Evolutionary conservation across 805 yeast species (phyloP).

Genomic region (Torulaspora gathmanii): DNA sequence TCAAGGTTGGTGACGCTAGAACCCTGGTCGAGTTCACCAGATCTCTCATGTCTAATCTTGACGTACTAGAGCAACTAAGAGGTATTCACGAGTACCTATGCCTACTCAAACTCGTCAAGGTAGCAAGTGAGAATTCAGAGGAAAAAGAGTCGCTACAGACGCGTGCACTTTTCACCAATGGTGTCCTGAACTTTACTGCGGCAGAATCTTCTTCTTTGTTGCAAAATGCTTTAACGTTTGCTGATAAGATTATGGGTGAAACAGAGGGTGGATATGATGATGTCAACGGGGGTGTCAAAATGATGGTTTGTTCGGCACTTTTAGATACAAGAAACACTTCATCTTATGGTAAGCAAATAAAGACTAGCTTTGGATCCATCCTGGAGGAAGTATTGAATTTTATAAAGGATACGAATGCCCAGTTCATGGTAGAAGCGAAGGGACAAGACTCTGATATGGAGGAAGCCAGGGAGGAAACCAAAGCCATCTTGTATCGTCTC

Average conservation of each 20-base stretch:
- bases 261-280: slow-evolving; percentile 30
- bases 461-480: slow-evolving; percentile 32
- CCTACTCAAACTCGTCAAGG: slow-evolving; percentile 40
- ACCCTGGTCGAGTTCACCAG: slow-evolving; percentile 67
- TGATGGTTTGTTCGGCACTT: slow-evolving; percentile 50
- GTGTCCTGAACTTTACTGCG: slow-evolving; percentile 47
- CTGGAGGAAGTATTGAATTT: slow-evolving; percentile 26
- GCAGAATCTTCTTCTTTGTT: slow-evolving; percentile 48
- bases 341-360: slow-evolving; percentile 16
- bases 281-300: slow-evolving; percentile 40
- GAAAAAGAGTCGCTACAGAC: slow-evolving; percentile 40
- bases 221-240: slow-evolving; percentile 50
- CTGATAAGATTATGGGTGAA: slow-evolving; percentile 48
- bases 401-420: slow-evolving; percentile 17
- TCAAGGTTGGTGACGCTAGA: slow-evolving; percentile 61
- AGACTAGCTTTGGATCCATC: slow-evolving; percentile 25
- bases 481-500: slow-evolving; percentile 47
- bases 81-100: slow-evolving; percentile 49
- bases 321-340: slow-evolving; percentile 37
- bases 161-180: slow-evolving; percentile 60
- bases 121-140: slow-evolving; percentile 33
- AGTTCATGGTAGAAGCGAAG: slow-evolving; percentile 7
- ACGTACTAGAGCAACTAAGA: slow-evolving; percentile 59
- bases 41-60: slow-evolving; percentile 63
- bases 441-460: slow-evolving; percentile 20